These are phyloP conservation scores for Blastobotrys elegans DNA, from an alignment of 1,139 yeast species.

Conservation along the genomic window DNA sequence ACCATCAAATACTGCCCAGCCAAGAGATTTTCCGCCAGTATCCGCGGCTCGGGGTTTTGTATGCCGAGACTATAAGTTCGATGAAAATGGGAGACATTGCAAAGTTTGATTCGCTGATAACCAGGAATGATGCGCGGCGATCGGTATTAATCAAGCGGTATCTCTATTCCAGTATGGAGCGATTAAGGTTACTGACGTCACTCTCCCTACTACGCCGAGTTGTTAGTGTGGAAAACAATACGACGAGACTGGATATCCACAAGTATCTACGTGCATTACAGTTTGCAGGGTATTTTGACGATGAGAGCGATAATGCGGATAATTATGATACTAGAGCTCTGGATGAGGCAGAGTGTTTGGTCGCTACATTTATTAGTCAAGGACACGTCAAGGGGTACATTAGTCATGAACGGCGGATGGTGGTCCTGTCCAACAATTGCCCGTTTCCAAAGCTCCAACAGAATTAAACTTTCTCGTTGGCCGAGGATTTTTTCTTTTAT, in stretches of 20 bases:
- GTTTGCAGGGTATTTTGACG: slow-evolving; percentile 26
- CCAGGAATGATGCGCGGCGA: slow-evolving; percentile 38
- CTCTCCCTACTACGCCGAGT: slow-evolving; percentile 50
- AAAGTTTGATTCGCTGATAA: slow-evolving; percentile 45
- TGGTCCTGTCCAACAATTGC: slow-evolving; percentile 69
- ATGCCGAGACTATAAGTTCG: slow-evolving; percentile 47
- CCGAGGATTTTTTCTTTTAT: not conserved
- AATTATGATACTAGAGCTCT: no score
- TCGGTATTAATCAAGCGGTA: slow-evolving; percentile 52
- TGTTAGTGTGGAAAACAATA: slow-evolving; percentile 35
- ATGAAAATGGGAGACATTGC: slow-evolving; percentile 52
- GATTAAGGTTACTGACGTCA: slow-evolving; percentile 48
- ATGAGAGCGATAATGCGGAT: slow-evolving; percentile 16
- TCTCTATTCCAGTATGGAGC: slow-evolving; percentile 57
- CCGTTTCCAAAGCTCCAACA: slow-evolving; percentile 54
- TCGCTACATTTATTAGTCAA: slow-evolving; percentile 61
- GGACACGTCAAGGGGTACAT: slow-evolving; percentile 77
- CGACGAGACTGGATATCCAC: slow-evolving; percentile 45
- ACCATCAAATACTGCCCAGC: slow-evolving; percentile 33
- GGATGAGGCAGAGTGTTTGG: slow-evolving; percentile 63
- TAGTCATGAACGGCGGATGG: slow-evolving; percentile 66
- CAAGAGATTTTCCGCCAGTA: slow-evolving; percentile 43
- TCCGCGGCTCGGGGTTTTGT: slow-evolving; percentile 44
- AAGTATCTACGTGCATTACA: slow-evolving; percentile 48
- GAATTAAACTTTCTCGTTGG: not conserved